phyloP scores from a whole-genome alignment of 129 eudicot species.

The Tagetes patula region DNA sequence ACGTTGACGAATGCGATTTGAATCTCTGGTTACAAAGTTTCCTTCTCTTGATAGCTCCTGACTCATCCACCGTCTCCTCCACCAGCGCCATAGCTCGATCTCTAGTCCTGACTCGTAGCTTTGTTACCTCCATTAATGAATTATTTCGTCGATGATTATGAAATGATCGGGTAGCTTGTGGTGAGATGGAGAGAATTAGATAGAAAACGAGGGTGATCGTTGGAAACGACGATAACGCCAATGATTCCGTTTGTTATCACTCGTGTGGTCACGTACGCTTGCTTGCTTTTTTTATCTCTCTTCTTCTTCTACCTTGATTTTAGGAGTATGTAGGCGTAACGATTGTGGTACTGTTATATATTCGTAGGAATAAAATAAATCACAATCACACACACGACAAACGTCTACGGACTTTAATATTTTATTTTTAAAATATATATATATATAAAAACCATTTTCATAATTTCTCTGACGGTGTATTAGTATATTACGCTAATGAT shows the following conservation, averaged over 20 bases:
- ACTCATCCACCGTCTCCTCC: conserved; percentile 26
- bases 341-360: neutral
- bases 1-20: conserved; percentile 32
- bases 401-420: conserved; percentile 6
- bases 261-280: conserved; percentile 32
- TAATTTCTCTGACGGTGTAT: too few species aligned
- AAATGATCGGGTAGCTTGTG: too few species aligned
- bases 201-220: too few species aligned
- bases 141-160: too few species aligned
- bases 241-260: conserved; percentile 38
- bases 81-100: conserved; percentile 26
- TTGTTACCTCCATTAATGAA: conserved; percentile 35
- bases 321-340: conserved; percentile 19
- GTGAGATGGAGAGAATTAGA: too few species aligned
- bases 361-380: neutral
- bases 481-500: too few species aligned
- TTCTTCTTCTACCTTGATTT: conserved; percentile 17
- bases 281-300: neutral
- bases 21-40: conserved; percentile 37
- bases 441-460: too few species aligned
- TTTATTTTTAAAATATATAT: too few species aligned
- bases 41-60: conserved; percentile 44
- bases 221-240: conserved; percentile 30
- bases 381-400: conserved; percentile 12
- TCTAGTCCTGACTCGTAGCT: conserved; percentile 35